Conservation (phyloP, 148 eudicot species). For the Pouteria glomerata region DNA sequence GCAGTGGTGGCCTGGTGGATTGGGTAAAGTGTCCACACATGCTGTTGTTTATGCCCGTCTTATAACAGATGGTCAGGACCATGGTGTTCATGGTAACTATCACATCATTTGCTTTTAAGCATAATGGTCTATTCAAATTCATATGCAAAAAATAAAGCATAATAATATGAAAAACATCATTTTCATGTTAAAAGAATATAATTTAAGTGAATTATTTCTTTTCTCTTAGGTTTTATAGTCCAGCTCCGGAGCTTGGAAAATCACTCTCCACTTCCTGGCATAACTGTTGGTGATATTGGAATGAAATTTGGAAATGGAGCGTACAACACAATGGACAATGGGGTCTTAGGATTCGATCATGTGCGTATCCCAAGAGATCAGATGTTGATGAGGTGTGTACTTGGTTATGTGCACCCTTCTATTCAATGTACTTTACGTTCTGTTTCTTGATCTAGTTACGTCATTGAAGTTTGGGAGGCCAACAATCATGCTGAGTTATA, state of each 20-base stretch:
- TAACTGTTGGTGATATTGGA: conserved; percentile 95
- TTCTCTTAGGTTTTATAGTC: conserved; percentile 72
- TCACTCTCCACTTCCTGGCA: conserved; percentile 82
- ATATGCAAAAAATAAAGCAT: conserved; percentile 7
- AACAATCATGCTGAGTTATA: neutral
- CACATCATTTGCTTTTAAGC: neutral
- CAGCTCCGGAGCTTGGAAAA: conserved; percentile 93
- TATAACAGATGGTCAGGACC: conserved; percentile 62
- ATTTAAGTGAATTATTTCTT: neutral
- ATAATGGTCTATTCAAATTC: neutral
- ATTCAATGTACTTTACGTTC: neutral
- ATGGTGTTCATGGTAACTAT: conserved; percentile 81
- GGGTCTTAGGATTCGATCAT: conserved; percentile 77
- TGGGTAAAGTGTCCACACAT: conserved; percentile 91
- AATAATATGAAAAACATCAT: neutral
- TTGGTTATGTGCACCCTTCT: neutral
- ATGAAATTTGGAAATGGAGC: conserved; percentile 98
- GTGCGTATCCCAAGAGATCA: conserved; percentile 93
- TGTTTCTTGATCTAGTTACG: neutral
- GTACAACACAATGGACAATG: conserved; percentile 95
- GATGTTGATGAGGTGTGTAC: conserved; percentile 84
- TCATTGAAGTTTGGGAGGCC: neutral
- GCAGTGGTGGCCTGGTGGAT: conserved; percentile 99
- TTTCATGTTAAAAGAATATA: too few relatives aligned
- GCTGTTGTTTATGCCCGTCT: conserved; percentile 85